These are phyloP conservation scores for Xylaria nigripes DNA, from an alignment of 495 filamentous ascomycete species.

Conservation along the genomic window DNA sequence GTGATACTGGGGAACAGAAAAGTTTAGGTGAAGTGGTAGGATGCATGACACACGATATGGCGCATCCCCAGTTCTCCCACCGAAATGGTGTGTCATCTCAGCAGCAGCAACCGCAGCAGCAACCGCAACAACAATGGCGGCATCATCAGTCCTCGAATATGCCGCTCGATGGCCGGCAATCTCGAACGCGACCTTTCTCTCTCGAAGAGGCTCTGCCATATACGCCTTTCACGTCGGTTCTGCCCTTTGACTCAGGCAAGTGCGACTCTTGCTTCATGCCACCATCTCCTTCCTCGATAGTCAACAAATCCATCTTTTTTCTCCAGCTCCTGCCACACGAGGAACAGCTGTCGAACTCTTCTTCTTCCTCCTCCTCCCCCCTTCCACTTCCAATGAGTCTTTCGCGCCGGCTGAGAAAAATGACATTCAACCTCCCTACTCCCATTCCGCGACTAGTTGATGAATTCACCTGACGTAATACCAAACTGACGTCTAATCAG, in stretches of 20 bases:
- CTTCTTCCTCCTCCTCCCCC: conserved; percentile 3
- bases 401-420: not conserved
- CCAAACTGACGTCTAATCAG: conserved; percentile 32
- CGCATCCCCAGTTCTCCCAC: conserved; percentile 22
- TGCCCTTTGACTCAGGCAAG: conserved; percentile 77
- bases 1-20: not conserved
- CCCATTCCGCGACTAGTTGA: not conserved
- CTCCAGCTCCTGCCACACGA: not conserved
- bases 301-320: not conserved
- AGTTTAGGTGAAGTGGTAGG: conserved; percentile 8
- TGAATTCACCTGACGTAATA: not conserved
- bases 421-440: not conserved
- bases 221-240: conserved; percentile 82
- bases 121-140: conserved; percentile 9
- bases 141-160: conserved; percentile 8
- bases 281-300: conserved; percentile 6
- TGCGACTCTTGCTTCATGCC: conserved; percentile 32
- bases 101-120: conserved; percentile 14
- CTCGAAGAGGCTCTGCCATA: conserved; percentile 85
- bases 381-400: not conserved
- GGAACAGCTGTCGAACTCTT: not conserved
- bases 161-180: conserved; percentile 5
- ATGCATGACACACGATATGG: conserved; percentile 24
- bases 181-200: conserved; percentile 32
- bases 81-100: conserved; percentile 16